Evolutionary conservation across 2,329 filamentous ascomycete genomes (phyloP), one percentile per base, ranked within the genome.

Genomic region (Curvularia eragrostidis): DNA sequence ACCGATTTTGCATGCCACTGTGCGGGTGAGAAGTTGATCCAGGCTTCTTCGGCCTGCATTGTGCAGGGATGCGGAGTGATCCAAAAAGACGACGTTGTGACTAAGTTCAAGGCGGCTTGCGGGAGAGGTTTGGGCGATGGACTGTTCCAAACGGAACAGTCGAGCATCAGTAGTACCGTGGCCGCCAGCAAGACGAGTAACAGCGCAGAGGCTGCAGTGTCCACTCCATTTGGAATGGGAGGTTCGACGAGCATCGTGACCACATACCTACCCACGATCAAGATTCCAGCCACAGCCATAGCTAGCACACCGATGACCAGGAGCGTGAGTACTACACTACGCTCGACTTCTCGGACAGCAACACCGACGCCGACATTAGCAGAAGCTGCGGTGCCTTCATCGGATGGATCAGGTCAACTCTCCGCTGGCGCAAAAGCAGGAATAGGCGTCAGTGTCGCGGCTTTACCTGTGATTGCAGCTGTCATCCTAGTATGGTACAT

Each of bases 391-490:
- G 41, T 68, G 38, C 38, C 64, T n/a, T 48, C 61, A 8, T 53
- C 60, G 21, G 53, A 59, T 9, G 42, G 56, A 13, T 41, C 55
- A 12, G 26, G 28, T 10, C 46, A 56, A 4, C 64, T 72, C 42
- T 70, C 68, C 42, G 18, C 57, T 18, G 64, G 54, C 21, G 66
- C 63, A 8, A 72, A 69, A 70, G 68, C 59, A 18, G 68, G 66
- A 3, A 67, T 72, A n/a, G 55, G 58, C 15, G 34, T 66, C 30
- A 52, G 53, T 32, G 59, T 70, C 23, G 50, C 62, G 8, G 6
- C 63, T 12, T 24, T 69, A 42, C 53, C 62, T 9, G 36, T 60
- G 8, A 36, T 58, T 23, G 54, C 66, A 48, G 63, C 67, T 47
- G 15, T 64, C 21, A 30, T 52, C 10, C 55, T 66, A 1, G 59